Base-by-base conservation (phyloP, 108 stramenopile genomes). In the Bacterosira constricta region DNA sequence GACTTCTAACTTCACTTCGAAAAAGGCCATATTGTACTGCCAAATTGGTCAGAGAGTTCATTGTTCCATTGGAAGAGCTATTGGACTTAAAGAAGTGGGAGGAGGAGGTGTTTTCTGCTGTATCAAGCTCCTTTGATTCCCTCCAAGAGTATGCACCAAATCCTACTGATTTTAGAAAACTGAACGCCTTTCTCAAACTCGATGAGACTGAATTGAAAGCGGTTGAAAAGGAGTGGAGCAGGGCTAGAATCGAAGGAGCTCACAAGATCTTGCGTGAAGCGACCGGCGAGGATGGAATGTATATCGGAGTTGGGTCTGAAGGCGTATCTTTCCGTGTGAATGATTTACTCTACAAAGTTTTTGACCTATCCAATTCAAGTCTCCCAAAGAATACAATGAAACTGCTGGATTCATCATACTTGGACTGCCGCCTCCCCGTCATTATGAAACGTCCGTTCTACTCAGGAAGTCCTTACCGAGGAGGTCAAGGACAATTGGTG, bases 271-370 rank as follows among this genome's bases (percentile, higher is more conserved):
- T 67, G 53, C 10, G 9, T 31, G 29, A 20, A 34, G 3, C 34
- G 26, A 37, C 34, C 1, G 64, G 52, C 1, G 18, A 10, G 2
- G 11, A n/a, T 23, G 31, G 35, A 34, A 27, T 10, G n/a, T 50
- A 36, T 27, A 23, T 65, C 7, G 64, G 64, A 20, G 25, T 67
- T 55, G 66, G 66, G 10, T 23, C 12, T 13, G 66, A 67, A 36
- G 66, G 66, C 3, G 66, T 67, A 13, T 42, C 32, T 1, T 54
- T 67, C 8, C 30, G 4, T n/a, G 27, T 7, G 12, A 18, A 57
- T 2, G 34, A 50, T 32, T 15, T 29, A 2, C 13, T 57, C 39
- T 67, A 65, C 64, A 65, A 65, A 23, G 52, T 67, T 41, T 67
- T 53, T 36, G 51, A 67, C 29, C 18, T 9, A 67, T n/a, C n/a